Evolutionary conservation across 805 yeast species (phyloP), one percentile per base, ranked within the genome.

Genomic region (Candida maesae): DNA sequence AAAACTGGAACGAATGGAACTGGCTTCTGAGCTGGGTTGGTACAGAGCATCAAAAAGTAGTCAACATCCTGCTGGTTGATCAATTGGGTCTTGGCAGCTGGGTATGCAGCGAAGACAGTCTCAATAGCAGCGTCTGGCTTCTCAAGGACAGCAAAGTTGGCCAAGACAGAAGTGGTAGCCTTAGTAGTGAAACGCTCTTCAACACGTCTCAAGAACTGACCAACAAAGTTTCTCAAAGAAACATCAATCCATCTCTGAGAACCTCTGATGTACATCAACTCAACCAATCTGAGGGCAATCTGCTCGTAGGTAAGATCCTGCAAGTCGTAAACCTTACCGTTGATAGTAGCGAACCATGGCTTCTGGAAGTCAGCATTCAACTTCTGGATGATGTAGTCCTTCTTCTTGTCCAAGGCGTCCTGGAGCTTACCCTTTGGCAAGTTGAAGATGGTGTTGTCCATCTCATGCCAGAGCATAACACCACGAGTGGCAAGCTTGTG

Each of bases 401-500:
- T 87, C 80, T 90, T 89, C 58, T 84, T 78, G 56, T 67, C 75
- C 60, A 93, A 73, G 37, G 93, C 89, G 33, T 84, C 91, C 40
- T 86, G 70, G 63, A 90, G 69, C 64, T 88, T 87, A 63, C 79
- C 80, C 74, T 90, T 89, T 62, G 99, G 96, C 64, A 89, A 74
- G 56, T 79, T 76, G 75, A 93, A 91, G 55, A 93, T 78, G 35
- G 96, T 87, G 53, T 87, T 91, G 67, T 93, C 99, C 70, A 93
- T 73, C 70, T 93, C 98, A 64, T 88, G 86, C 99, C 99, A 93
- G 64, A 93, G 80, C 67, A 86, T 63, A 46, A 93, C 98, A 74
- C 96, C 97, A 65, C 99, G 83, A 44, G 99, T 93, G 23, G 99
- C 98, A 53, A 93, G 78, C 73, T 93, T 93, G 70, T 93, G 99